These are phyloP conservation scores for Sugiyamaella novakii DNA, from an alignment of 1,139 yeast genomes.

Conservation along the genomic window DNA sequence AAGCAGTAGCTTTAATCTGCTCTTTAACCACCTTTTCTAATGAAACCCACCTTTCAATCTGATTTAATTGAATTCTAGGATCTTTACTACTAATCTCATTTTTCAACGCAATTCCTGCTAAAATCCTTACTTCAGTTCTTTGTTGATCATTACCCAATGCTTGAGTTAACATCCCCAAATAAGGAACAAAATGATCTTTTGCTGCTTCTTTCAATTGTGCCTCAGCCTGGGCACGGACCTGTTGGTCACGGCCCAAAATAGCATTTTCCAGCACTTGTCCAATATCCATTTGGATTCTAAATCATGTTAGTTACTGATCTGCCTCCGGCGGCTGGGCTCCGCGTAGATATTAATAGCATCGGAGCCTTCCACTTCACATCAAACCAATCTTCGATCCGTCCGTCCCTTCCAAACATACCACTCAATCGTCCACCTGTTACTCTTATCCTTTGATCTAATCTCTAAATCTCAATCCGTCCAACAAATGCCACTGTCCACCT, in stretches of 20 bases:
- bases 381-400: no score
- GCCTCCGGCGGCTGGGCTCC: conserved; percentile 4
- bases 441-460: neutral
- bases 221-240: conserved; percentile 78
- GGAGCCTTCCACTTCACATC: no score
- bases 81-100: conserved; percentile 81
- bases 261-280: conserved; percentile 58
- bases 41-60: conserved; percentile 56
- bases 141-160: conserved; percentile 69
- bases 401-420: conserved; percentile 5
- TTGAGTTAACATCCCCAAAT: conserved; percentile 67
- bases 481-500: no score
- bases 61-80: conserved; percentile 35
- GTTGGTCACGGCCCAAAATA: conserved; percentile 49
- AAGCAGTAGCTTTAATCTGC: conserved; percentile 62
- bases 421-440: conserved; percentile 5
- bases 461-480: no score
- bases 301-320: neutral
- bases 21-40: conserved; percentile 58
- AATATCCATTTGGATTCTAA: conserved; percentile 11
- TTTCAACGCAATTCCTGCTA: conserved; percentile 87
- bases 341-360: no score
- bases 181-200: conserved; percentile 72
- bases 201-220: conserved; percentile 73
- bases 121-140: conserved; percentile 81